These are phyloP conservation scores for Pascua sp. DNA, from an alignment of 1,284 basidiomycete genomes.

Conservation along the genomic window DNA sequence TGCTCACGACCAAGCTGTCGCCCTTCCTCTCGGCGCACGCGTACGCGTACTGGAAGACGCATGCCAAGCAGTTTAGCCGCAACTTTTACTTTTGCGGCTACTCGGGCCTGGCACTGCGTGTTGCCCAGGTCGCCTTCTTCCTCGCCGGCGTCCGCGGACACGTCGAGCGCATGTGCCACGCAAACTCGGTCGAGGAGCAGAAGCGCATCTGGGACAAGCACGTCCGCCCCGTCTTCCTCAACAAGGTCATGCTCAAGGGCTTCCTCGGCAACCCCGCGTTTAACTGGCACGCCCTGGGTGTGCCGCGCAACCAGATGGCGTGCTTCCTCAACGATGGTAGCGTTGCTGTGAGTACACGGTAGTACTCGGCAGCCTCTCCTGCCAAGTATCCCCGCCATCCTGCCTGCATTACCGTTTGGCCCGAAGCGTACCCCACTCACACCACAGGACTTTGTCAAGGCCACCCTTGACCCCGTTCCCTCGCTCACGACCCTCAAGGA, in stretches of 20 bases:
- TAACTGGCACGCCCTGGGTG: conserved; percentile 78
- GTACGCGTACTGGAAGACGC: conserved; percentile 63
- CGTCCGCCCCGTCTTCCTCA: conserved; percentile 64
- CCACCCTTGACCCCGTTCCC: conserved; percentile 65
- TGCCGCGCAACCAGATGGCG: conserved; percentile 70
- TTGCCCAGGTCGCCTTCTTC: conserved; percentile 62
- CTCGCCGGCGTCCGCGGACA: conserved; percentile 61
- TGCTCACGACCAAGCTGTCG: conserved; percentile 66
- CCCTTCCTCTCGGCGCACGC: conserved; percentile 65
- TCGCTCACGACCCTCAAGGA: conserved; percentile 56
- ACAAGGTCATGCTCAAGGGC: conserved; percentile 60
- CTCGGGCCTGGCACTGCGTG: conserved; percentile 65
- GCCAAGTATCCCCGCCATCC: too few species aligned
- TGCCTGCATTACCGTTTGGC: too few species aligned
- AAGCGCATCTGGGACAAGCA: conserved; percentile 61
- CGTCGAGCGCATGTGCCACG: conserved; percentile 60
- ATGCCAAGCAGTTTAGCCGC: conserved; percentile 61
- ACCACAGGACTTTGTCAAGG: conserved; percentile 55
- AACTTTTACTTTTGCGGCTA: conserved; percentile 74
- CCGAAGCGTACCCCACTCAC: not conserved
- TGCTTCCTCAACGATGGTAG: conserved; percentile 65
- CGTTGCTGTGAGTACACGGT: conserved; percentile 44
- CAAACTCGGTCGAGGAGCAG: conserved; percentile 61
- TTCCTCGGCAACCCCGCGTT: conserved; percentile 65
- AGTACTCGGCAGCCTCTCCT: too few species aligned